Evolutionary conservation across 805 yeast genomes (phyloP).

Genomic region (Nakazawaea peltata): DNA sequence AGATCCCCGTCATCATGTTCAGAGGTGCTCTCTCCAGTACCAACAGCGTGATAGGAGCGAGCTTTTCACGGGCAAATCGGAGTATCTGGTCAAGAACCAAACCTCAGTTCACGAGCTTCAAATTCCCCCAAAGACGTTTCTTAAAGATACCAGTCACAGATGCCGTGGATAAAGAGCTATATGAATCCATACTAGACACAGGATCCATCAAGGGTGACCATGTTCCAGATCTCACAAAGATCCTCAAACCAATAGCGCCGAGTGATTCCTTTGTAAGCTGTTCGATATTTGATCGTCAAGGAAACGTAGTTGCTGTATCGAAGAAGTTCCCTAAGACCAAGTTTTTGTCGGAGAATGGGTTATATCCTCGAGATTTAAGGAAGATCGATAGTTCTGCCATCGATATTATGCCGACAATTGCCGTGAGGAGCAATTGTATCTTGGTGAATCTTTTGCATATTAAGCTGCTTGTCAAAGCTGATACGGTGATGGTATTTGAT

Average conservation of each 20-base stretch:
- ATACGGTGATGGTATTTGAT: conserved; percentile 79
- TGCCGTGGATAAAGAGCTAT: too few relatives aligned
- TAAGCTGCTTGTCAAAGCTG: conserved; percentile 78
- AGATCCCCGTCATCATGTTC: too few relatives aligned
- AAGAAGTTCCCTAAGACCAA: conserved; percentile 67
- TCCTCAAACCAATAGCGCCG: conserved; percentile 36
- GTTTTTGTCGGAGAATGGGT: conserved; percentile 58
- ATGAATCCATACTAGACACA: too few relatives aligned
- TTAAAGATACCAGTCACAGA: too few relatives aligned
- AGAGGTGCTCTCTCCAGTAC: too few relatives aligned
- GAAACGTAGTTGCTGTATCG: conserved; percentile 63
- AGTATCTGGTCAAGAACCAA: too few relatives aligned
- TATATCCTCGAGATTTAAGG: conserved; percentile 82
- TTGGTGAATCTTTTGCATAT: conserved; percentile 80
- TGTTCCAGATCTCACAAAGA: conserved; percentile 12
- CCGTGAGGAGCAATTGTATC: conserved; percentile 71
- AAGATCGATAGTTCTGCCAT: conserved; percentile 68
- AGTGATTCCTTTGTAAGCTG: conserved; percentile 58
- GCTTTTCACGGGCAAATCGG: too few relatives aligned
- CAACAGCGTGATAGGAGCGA: too few relatives aligned
- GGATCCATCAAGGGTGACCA: too few relatives aligned
- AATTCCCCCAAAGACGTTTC: too few relatives aligned
- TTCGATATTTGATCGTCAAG: conserved; percentile 67
- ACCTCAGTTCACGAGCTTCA: too few relatives aligned
- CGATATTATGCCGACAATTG: conserved; percentile 85